Base-by-base conservation (phyloP, 2,329 filamentous ascomycete species). In the Mollisia scopiformis region DNA sequence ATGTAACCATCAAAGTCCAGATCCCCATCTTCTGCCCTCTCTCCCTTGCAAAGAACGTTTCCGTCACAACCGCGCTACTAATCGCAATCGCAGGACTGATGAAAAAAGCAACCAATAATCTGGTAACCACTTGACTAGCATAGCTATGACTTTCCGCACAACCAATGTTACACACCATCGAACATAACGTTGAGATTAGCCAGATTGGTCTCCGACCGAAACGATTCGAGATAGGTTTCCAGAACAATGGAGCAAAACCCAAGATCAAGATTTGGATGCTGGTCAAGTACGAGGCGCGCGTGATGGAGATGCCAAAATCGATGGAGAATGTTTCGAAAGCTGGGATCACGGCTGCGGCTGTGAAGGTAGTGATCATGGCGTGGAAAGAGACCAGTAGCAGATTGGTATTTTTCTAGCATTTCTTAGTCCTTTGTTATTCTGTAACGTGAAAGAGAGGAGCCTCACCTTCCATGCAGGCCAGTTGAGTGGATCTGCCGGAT, bases 11-110 rank as follows among this genome's bases (percentile, higher is more conserved):
- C 47, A 68, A 54, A 2, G 82, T 84, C 83, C 82, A 83, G 16
- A 84, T 73, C 31, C 82, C 82, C 79, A 84, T 83, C 53, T 81
- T 82, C 61, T 75, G 75, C 6, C 76, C 82, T 33, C 82, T 72
- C 43, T 84, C 80, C 46, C 78, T 78, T 66, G 79, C 81, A 70
- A 84, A 84, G 55, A 82, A 84, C 0, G 80, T 83, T 65, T 85
- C 82, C 13, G 81, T 81, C 5, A 85, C 82, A 2, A 84, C 80
- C 0, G 77, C 82, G 69, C 80, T 83, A 31, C 82, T 81, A 53
- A 84, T 82, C 0, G 81, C 82, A 25, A 76, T 76, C 1, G 82
- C 79, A n/a, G 82, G 82, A 21, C 76, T 78, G 62, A 84, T 84
- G 69, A 84, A 84, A 66, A 84, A 84, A 0, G 81, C 75, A 14